Base-by-base conservation (phyloP, 345 rosid species). In the Limnanthes douglasii region DNA sequence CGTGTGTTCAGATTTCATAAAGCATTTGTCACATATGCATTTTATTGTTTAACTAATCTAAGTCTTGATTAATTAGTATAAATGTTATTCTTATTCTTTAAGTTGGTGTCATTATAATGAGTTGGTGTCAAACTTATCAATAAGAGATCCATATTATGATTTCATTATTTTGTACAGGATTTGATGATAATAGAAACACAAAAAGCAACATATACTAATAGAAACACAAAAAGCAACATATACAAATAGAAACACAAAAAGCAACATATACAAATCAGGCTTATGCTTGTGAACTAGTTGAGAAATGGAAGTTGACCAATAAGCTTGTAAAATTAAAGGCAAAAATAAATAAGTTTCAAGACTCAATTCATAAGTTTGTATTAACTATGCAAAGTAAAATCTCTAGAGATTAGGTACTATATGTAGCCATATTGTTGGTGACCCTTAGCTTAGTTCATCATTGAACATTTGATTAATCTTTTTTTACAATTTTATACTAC, bases 291-390 rank as follows among this genome's bases (percentile, higher is more conserved):
- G 63, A 64, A 15, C 64, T 72, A 66, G 64, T 69, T 46, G 64
- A 65, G 52, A 84, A 68, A 34, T 61, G 48, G 38, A 75, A 70
- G 36, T 56, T 84, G 49, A 45, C 46, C 35, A 70, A 69, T 66
- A 84, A 80, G 53, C 78, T 88, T 42, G 69, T 61, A 46, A 73
- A 69, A 54, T 54, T 81, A 39, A 77, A 59, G 52, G 70, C 60
- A 58, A 80, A 69, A 70, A 62, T 46, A 16, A 82, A 77, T 21
- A 66, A 75, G 34, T 77, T 72, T 70, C 94, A 70, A 55, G 93
- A 74, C 48, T 75, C 75, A 33, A 60, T 71, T 22, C 84, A 77
- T 53, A 90, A 96, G 98, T 84, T 59, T 56, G 74, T 70, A 41
- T 43, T 37, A 24, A 37, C 41, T 35, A 22, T 21, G n/a, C 29